Evolutionary conservation across 805 yeast species (phyloP).

Genomic region (Yarrowia keelungensis): DNA sequence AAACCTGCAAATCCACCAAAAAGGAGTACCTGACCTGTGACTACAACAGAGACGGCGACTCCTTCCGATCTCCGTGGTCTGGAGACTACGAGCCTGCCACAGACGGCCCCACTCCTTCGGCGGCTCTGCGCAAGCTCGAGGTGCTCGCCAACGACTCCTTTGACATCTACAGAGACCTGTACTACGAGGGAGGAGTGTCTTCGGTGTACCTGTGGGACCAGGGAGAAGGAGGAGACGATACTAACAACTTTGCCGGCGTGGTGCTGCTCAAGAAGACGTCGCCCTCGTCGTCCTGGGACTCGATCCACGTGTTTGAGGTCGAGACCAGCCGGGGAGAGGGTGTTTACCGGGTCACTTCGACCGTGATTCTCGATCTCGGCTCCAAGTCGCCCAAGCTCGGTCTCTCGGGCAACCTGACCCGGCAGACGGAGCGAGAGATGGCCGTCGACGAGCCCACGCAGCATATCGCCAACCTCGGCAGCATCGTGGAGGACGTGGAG

Average conservation of each 20-base stretch:
- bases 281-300: slow-evolving; percentile 77
- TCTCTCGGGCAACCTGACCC: slow-evolving; percentile 82
- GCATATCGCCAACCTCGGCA: slow-evolving; percentile 88
- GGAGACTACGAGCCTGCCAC: slow-evolving; percentile 66
- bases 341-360: slow-evolving; percentile 78
- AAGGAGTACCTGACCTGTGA: slow-evolving; percentile 85
- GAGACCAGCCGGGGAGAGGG: slow-evolving; percentile 53
- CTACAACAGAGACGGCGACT: slow-evolving; percentile 93
- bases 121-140: slow-evolving; percentile 73
- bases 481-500: slow-evolving; percentile 86
- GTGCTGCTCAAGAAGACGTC: slow-evolving; percentile 74
- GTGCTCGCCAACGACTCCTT: slow-evolving; percentile 85
- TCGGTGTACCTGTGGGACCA: slow-evolving; percentile 90
- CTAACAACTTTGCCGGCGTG: slow-evolving; percentile 78
- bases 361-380: slow-evolving; percentile 79
- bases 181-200: slow-evolving; percentile 93
- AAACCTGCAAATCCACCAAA: slow-evolving; percentile 56
- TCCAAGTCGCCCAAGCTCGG: slow-evolving; percentile 54
- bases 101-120: slow-evolving; percentile 80
- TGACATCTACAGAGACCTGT: slow-evolving; percentile 89
- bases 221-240: slow-evolving; percentile 59
- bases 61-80: slow-evolving; percentile 90
- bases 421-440: slow-evolving; percentile 70
- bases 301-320: slow-evolving; percentile 90
- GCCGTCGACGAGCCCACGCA: slow-evolving; percentile 51